These are phyloP conservation scores for Eimeria sp. DNA, from an alignment of 169 alveolate genomes.

Conservation along the genomic window DNA sequence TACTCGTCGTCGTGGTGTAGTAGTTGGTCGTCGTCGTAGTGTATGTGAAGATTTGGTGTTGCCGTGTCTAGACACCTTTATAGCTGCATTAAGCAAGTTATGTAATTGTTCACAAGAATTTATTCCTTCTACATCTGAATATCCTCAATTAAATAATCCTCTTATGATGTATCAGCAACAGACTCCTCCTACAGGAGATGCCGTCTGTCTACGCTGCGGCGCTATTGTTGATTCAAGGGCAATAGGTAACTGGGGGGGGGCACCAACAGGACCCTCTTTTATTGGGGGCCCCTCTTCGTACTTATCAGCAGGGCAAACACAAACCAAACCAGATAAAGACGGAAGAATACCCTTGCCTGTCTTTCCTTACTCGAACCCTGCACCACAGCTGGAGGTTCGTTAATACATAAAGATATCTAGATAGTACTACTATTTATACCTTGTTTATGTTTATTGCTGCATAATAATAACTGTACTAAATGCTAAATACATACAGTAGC, in stretches of 20 bases:
- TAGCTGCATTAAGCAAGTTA: slow-evolving; percentile 3
- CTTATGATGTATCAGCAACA: background rate
- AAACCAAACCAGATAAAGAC: background rate
- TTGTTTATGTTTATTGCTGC: too few species aligned
- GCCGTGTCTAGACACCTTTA: slow-evolving; percentile 26
- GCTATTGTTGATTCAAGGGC: background rate
- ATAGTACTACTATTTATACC: too few species aligned
- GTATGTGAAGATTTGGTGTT: slow-evolving; percentile 5
- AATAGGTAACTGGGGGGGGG: too few species aligned
- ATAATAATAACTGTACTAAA: background rate
- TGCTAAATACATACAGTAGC: too few species aligned
- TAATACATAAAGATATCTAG: too few species aligned
- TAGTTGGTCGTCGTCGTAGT: background rate
- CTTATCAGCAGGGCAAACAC: background rate
- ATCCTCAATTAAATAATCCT: background rate
- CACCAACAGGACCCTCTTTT: background rate
- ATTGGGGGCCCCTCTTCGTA: background rate
- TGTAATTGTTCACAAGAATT: slow-evolving; percentile 13
- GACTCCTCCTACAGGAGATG: background rate
- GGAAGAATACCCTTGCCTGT: slow-evolving; percentile 4
- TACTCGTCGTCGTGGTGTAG: background rate
- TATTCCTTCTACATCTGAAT: background rate
- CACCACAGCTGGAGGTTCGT: background rate
- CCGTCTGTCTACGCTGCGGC: slow-evolving; percentile 54
- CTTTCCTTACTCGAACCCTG: background rate